phyloP scores from a whole-genome alignment of 2,329 filamentous ascomycete species.

The Cordyceps cateniannulata region DNA sequence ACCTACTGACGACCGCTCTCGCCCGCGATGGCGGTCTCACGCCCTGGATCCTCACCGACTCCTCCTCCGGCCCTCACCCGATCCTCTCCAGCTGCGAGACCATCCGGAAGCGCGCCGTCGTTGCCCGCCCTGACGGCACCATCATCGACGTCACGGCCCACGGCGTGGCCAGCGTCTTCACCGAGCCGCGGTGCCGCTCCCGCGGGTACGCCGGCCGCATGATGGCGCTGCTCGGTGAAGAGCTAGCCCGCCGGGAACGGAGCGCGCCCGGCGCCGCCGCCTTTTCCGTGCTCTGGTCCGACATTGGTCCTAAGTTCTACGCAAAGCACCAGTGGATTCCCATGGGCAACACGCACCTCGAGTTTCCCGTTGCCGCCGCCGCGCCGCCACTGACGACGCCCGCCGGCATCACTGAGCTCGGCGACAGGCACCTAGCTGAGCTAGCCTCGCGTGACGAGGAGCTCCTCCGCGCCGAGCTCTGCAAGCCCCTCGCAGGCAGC shows the following conservation, averaged over 20 bases:
- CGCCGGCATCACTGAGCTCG: slow-evolving; percentile 35
- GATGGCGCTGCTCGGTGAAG: slow-evolving; percentile 56
- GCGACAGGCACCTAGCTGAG: slow-evolving; percentile 51
- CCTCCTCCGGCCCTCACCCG: slow-evolving; percentile 34
- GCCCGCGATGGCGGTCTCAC: slow-evolving; percentile 52
- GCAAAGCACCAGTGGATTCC: slow-evolving; percentile 68
- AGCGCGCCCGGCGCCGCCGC: slow-evolving; percentile 29
- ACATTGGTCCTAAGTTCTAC: slow-evolving; percentile 82
- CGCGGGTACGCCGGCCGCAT: slow-evolving; percentile 73
- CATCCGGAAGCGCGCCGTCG: slow-evolving; percentile 51
- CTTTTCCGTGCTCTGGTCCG: slow-evolving; percentile 80
- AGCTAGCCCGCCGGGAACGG: slow-evolving; percentile 25
- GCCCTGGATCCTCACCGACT: slow-evolving; percentile 58
- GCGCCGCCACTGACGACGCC: slow-evolving; percentile 23
- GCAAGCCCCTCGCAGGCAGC: slow-evolving; percentile 18
- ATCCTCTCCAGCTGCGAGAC: slow-evolving; percentile 60
- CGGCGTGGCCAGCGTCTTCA: slow-evolving; percentile 77
- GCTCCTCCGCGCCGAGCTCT: slow-evolving; percentile 50
- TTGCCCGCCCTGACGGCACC: slow-evolving; percentile 28
- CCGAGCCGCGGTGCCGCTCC: slow-evolving; percentile 57
- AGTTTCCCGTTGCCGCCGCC: slow-evolving; percentile 37
- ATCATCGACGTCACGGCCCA: slow-evolving; percentile 55
- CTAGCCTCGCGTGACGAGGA: slow-evolving; percentile 60
- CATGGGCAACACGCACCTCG: slow-evolving; percentile 66
- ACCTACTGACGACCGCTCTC: slow-evolving; percentile 51